phyloP scores from a whole-genome alignment of 164 flowering plant species.

The Dillenia suffruticosa region DNA sequence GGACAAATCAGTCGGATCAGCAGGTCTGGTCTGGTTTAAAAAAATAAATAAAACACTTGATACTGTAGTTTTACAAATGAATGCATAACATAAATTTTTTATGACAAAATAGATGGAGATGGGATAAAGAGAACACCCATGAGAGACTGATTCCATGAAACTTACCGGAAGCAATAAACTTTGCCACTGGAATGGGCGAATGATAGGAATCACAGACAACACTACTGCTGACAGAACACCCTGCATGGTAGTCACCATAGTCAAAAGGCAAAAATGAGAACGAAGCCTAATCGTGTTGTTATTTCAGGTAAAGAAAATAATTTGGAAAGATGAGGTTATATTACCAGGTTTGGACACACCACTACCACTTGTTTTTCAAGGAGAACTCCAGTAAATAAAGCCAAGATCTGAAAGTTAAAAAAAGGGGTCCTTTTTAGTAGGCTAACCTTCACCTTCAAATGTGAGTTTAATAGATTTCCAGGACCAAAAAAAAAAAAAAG shows the following conservation, averaged over 20 bases:
- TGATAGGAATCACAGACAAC: conserved; percentile 79
- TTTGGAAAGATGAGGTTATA: conserved; percentile 2
- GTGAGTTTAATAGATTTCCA: not conserved
- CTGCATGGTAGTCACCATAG: conserved; percentile 34
- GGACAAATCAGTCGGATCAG: too few species aligned
- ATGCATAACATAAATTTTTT: too few species aligned
- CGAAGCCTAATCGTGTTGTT: too few species aligned
- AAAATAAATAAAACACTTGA: too few species aligned
- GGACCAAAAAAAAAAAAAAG: too few species aligned
- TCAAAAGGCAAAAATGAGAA: not conserved
- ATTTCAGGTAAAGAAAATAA: too few species aligned
- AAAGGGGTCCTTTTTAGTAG: not conserved
- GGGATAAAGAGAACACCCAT: not conserved
- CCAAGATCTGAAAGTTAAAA: conserved; percentile 55
- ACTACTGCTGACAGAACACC: conserved; percentile 81
- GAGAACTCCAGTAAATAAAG: conserved; percentile 66
- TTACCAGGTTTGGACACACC: conserved; percentile 79
- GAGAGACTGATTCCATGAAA: conserved; percentile 4
- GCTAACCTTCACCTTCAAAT: not conserved
- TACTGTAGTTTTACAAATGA: too few species aligned
- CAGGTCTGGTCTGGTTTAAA: too few species aligned
- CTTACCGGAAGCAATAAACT: conserved; percentile 90
- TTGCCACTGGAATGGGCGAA: conserved; percentile 97
- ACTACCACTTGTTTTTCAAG: conserved; percentile 90
- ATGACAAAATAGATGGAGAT: too few species aligned